Evolutionary conservation across 495 filamentous ascomycete species (phyloP), one percentile per base, ranked within the genome.

Genomic region (Xylaria sp.): DNA sequence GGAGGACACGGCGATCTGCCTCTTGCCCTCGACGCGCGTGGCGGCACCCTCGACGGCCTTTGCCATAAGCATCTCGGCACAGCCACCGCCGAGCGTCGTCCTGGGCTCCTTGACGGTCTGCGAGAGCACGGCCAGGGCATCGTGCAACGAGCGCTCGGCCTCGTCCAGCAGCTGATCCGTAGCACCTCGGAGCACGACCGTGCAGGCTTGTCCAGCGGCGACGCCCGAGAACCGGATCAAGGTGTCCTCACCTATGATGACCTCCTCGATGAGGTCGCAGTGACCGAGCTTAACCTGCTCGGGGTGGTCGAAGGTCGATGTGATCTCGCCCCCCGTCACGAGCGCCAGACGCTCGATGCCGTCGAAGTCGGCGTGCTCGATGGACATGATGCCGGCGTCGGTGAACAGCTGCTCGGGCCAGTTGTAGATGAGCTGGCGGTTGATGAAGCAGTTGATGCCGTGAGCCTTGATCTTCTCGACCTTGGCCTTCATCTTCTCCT

Each of bases 371-470:
- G 96, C 96, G 80, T 99, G 96, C 85, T 99, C 96, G 75, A 99
- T 99, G 19, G 95, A 97, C 85, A 97, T 90, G 82, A 99, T 98
- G 63, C 96, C 97, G 12, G 94, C 95, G 80, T 99, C 96, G 31
- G 95, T 93, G 80, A 99, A 99, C 61, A 99, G 91, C 83, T 98
- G 97, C 81, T 99, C 96, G 43, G 96, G 96, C 95, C 96, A 98
- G 88, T 99, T 99, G 88, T 99, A 99, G 83, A 99, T 99, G 57
- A 99, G 88, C 79, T 99, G 96, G 71, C 96, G 88, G 87, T 99
- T 99, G 79, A 99, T 97, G 83, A 99, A 99, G 86, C 97, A 98
- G 88, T 99, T 99, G 85, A 99, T 97, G 50, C 96, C 96, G 77
- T 99, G 97, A 43, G 93, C 89, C 89, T 98, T 99, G 86, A 99